Evolutionary conservation across 2,329 filamentous ascomycete genomes (phyloP).

Genomic region (Clonostachys sp.): DNA sequence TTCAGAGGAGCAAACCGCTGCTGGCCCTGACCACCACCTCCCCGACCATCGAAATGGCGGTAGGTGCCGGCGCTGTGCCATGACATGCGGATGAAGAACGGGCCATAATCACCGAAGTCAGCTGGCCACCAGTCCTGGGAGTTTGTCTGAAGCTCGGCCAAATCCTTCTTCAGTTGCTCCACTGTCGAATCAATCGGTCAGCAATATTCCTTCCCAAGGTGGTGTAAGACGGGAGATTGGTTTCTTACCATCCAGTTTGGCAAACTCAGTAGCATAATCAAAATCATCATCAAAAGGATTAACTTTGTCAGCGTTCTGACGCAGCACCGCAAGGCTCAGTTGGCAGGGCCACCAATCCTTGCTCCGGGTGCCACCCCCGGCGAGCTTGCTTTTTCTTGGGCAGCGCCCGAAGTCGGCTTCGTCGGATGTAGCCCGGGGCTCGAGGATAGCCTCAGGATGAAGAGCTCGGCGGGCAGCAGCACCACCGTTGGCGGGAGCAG

Average conservation of each 20-base stretch:
- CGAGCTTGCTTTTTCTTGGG: slow-evolving; percentile 24
- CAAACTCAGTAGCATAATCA: slow-evolving; percentile 68
- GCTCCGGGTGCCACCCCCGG: slow-evolving; percentile 63
- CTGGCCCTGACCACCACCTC: slow-evolving; percentile 67
- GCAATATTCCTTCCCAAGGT: too few species aligned
- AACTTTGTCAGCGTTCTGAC: slow-evolving; percentile 60
- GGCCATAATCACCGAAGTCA: slow-evolving; percentile 77
- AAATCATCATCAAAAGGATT: slow-evolving; percentile 65
- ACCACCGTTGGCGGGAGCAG: too few species aligned
- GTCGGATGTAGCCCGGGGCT: too few species aligned
- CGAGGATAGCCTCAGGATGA: too few species aligned
- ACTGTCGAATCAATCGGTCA: too few species aligned
- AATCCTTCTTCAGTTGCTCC: slow-evolving; percentile 67
- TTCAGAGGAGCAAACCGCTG: slow-evolving; percentile 79
- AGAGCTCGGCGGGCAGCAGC: too few species aligned
- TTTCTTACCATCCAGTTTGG: slow-evolving; percentile 52
- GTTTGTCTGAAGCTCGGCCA: slow-evolving; percentile 69
- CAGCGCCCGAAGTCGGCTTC: too few species aligned
- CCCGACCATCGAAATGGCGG: slow-evolving; percentile 69
- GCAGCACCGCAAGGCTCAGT: slow-evolving; percentile 66
- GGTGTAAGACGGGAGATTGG: too few species aligned
- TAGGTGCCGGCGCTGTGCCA: slow-evolving; percentile 81
- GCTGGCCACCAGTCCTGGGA: slow-evolving; percentile 81
- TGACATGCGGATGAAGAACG: slow-evolving; percentile 75
- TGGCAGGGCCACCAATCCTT: slow-evolving; percentile 71